Conservation (phyloP, 495 filamentous ascomycete genomes). For the Glonium stellatum region DNA sequence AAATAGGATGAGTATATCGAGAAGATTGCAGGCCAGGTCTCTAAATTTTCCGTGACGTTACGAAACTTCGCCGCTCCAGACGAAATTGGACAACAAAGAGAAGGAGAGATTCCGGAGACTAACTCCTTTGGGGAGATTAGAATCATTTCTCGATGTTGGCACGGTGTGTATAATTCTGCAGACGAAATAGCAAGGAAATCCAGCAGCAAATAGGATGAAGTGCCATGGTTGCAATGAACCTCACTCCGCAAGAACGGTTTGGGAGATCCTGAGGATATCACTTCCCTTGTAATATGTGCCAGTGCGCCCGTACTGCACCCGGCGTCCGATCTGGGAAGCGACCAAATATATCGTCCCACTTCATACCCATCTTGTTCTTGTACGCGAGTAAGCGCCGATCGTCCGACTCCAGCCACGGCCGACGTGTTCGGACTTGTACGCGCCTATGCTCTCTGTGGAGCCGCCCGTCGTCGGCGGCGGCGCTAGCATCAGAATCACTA, state of each 20-base stretch:
- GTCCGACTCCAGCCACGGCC: conserved; percentile 4
- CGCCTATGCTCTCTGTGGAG: conserved; percentile 2
- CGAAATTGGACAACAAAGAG: no score
- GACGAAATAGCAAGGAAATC: no score
- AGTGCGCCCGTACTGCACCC: conserved; percentile 5
- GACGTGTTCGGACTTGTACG: neutral
- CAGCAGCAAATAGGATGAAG: no score
- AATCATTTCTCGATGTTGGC: no score
- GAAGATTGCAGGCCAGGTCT: no score
- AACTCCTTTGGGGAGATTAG: no score
- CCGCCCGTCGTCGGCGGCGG: neutral
- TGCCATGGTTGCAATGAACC: no score
- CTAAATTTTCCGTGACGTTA: no score
- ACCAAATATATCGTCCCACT: conserved; percentile 7
- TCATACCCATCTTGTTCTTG: conserved; percentile 6
- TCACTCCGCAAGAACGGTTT: no score
- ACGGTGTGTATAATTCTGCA: no score
- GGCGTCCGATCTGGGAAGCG: neutral
- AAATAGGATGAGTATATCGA: neutral
- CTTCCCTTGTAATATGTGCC: conserved; percentile 3
- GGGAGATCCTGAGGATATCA: neutral
- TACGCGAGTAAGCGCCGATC: conserved; percentile 5
- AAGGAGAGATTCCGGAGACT: no score
- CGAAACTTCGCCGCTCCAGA: no score
- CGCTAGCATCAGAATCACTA: neutral